Base-by-base conservation (phyloP, 257 asterid species). In the Primulina eburnea region DNA sequence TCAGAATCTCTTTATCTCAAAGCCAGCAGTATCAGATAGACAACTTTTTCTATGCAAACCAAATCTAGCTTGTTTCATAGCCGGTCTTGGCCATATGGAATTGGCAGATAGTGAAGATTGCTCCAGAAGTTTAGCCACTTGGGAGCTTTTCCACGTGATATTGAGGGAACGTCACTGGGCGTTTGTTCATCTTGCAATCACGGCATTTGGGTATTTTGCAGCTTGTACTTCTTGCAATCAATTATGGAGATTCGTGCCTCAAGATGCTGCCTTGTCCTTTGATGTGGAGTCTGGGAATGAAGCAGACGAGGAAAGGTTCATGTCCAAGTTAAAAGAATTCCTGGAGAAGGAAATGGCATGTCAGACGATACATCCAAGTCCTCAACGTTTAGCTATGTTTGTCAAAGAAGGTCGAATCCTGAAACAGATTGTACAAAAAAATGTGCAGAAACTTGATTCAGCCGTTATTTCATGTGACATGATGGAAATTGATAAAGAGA, bases 121-220 rank as follows among this genome's bases (percentile, higher is more conserved):
- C 64, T 79, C 88, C 63, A 77, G 70, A 58, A 89, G 77, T 77
- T 70, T 78, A 52, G 99, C 96, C 50, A 82, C 85, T 61, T 87
- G 94, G 93, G 95, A 88, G 72, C 79, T 94, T 38, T 94, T 85
- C 70, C 97, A 85, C 65, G 77, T 91, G 92, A 67, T 94, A 67
- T 65, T 94, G 26, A 84, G 81, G 74, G 99, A 94, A 76, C 82
- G 82, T 12, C 99, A 94, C 18, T 94, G 99, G 99, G 97, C 97
- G 10, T 83, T 91, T 47, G 83, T 76, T 79, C 97, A 94, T 82
- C 79, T 94, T 32, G 79, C 92, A 53, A 73, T 91, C 76, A 55
- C 90, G 5, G 88, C 97, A 30, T 94, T 94, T 40, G 96, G 93
- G 55, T 86, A 83, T 71, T 94, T 94, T 67, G 99, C 99, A 30